Conservation (phyloP, 345 rosid genomes). For the Rhodamnia argentea region DNA sequence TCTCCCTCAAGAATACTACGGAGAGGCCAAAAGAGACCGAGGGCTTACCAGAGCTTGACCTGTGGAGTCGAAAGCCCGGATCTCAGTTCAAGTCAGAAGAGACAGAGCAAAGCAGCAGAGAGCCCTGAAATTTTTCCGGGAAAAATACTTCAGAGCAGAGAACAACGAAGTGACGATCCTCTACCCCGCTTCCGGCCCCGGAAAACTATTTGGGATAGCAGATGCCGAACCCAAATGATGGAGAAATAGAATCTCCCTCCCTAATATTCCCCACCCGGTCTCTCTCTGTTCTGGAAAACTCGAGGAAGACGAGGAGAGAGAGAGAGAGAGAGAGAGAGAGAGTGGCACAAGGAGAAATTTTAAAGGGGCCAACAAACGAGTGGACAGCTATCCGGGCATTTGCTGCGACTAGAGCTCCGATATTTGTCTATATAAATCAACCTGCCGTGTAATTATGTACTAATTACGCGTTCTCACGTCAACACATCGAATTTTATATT, state of each 20-base stretch:
- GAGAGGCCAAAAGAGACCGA: slow-evolving; percentile 1
- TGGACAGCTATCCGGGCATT: slow-evolving; percentile 60
- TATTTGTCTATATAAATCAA: neutral
- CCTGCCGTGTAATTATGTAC: neutral
- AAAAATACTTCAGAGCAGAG: neutral
- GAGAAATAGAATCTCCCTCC: slow-evolving; percentile 6
- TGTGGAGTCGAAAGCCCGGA: neutral
- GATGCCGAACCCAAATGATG: slow-evolving; percentile 1
- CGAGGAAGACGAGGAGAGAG: slow-evolving; percentile 11
- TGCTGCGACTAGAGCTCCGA: slow-evolving; percentile 12
- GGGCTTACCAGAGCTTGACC: slow-evolving; percentile 4
- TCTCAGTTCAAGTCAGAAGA: neutral
- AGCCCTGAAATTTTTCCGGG: neutral
- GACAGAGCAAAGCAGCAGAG: neutral
- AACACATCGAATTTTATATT: neutral
- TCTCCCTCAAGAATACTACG: neutral
- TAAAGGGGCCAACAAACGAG: slow-evolving; percentile 14
- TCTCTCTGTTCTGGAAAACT: slow-evolving; percentile 33
- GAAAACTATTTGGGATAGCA: neutral
- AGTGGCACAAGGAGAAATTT: neutral
- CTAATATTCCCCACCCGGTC: slow-evolving; percentile 6
- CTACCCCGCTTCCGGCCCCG: slow-evolving; percentile 2
- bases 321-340: neutral
- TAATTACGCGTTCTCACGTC: neutral
- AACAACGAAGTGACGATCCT: neutral